Evolutionary conservation across 495 filamentous ascomycete genomes (phyloP), one percentile per base, ranked within the genome.

Genomic region (Neurospora sp.): DNA sequence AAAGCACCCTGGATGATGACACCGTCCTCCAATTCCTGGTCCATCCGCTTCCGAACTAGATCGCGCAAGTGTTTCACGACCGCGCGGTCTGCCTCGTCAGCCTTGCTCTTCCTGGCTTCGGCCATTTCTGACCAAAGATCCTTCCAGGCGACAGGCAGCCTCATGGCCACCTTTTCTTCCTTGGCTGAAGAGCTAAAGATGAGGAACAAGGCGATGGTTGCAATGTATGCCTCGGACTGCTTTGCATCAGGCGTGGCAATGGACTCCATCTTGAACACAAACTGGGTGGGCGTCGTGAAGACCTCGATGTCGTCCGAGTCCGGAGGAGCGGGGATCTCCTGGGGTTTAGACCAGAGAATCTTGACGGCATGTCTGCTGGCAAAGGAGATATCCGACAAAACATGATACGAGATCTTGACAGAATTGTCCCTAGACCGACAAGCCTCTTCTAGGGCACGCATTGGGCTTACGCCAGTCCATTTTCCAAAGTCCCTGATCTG

Each of bases 141-240:
- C 77, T 94, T 88, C 92, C 94, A 98, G 5, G 88, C 84, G 0
- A 88, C 81, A 22, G 94, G 94, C 27, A 99, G 82, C 27, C 92
- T 88, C 71, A 97, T 76, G 75, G 92, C 91, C 10, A 91, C 87
- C 77, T 96, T 97, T 74, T 96, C 94, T 76, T 97, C 96, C 77
- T 92, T 95, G 4, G 87, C 86, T 35, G 87, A 94, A 22, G 87
- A 85, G 6, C 89, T 86, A 74, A 94, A 97, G 2, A 98, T 81
- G 31, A 92, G 84, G 78, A 96, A 96, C 16, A 98, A 82, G 20
- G 90, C 93, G 31, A 89, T 84, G 2, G 94, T 97, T 5, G 93
- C 92, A 59, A 97, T 88, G 76, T 90, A 98, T 10, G 89, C 88
- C 79, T 98, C 94, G 10, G 95, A 94, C 78, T 99, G 96, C 74